Evolutionary conservation across 2,329 filamentous ascomycete genomes (phyloP).

Genomic region (Fusarium gaditjirri): DNA sequence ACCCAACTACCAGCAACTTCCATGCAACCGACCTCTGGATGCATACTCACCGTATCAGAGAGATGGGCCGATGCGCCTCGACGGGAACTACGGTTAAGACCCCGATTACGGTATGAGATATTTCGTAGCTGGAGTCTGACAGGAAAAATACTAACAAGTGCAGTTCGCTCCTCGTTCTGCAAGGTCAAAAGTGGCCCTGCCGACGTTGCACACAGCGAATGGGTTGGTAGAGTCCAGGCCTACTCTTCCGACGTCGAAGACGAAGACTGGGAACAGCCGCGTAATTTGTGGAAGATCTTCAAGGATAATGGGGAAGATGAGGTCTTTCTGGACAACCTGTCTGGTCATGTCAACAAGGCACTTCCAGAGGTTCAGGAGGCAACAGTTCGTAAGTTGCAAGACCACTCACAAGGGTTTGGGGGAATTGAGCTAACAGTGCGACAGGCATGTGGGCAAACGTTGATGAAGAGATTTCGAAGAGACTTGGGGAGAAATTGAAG

Average conservation of each 20-base stretch:
- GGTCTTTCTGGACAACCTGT: neutral
- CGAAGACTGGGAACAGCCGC: slow-evolving; percentile 4
- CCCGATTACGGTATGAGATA: neutral
- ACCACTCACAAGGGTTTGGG: fast-evolving
- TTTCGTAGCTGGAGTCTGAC: fast-evolving
- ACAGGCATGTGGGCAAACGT: neutral
- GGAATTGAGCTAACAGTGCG: fast-evolving
- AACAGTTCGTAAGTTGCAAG: neutral
- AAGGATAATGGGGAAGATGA: neutral
- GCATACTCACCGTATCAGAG: neutral
- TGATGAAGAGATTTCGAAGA: neutral
- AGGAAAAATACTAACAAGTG: neutral
- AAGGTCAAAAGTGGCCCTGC: neutral
- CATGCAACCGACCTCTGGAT: slow-evolving; percentile 40
- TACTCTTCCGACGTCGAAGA: neutral
- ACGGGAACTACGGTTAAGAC: neutral
- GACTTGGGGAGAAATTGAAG: neutral
- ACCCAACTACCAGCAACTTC: slow-evolving; percentile 62
- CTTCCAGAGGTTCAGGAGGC: neutral
- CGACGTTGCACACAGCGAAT: slow-evolving; percentile 1
- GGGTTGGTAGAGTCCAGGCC: neutral
- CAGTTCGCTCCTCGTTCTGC: neutral
- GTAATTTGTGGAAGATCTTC: neutral
- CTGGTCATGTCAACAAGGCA: neutral
- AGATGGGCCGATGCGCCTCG: neutral